Percentiles rank a stretch among this genome's conserved stretches.
These are phyloP conservation scores for Kodamaea alishanica DNA, from an alignment of 1,139 yeast species.

Conservation along the genomic window DNA sequence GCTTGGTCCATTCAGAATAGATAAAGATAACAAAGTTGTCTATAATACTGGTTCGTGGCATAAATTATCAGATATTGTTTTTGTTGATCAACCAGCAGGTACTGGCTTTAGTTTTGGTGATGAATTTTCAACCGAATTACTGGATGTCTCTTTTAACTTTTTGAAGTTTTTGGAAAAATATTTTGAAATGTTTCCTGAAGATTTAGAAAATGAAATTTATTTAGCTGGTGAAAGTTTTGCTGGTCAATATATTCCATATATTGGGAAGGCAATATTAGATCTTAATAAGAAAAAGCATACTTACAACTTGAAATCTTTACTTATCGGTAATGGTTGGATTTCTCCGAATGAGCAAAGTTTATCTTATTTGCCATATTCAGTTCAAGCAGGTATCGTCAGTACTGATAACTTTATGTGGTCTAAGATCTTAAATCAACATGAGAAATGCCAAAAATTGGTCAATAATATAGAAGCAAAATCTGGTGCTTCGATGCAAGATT, in stretches of 20 bases:
- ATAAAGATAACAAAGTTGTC: conserved; percentile 39
- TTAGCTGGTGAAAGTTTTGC: conserved; percentile 97
- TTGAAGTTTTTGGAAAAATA: conserved; percentile 63
- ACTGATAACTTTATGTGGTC: conserved; percentile 36
- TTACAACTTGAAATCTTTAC: conserved; percentile 58
- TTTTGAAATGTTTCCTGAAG: conserved; percentile 72
- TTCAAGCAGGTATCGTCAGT: conserved; percentile 55
- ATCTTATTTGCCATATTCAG: conserved; percentile 72
- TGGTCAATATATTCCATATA: conserved; percentile 92
- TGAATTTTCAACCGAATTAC: conserved; percentile 55
- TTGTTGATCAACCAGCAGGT: conserved; percentile 93
- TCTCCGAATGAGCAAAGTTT: conserved; percentile 83
- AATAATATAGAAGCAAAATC: conserved; percentile 28
- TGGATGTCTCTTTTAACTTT: conserved; percentile 58
- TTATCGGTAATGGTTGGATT: conserved; percentile 97
- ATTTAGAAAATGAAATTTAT: conserved; percentile 58
- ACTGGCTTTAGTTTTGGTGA: conserved; percentile 79
- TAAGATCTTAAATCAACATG: conserved; percentile 48
- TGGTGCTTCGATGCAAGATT: conserved; percentile 19
- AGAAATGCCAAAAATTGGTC: conserved; percentile 56
- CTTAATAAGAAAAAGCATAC: conserved; percentile 34
- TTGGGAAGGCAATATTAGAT: conserved; percentile 60
- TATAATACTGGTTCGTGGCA: conserved; percentile 84
- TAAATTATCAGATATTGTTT: conserved; percentile 70
- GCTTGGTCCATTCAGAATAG: conserved; percentile 79